A percentile compares a stretch with the other conserved stretches of the same genome.
phyloP scores from a whole-genome alignment of 2,329 filamentous ascomycete species.

The Aotearoamyces nothofagi region DNA sequence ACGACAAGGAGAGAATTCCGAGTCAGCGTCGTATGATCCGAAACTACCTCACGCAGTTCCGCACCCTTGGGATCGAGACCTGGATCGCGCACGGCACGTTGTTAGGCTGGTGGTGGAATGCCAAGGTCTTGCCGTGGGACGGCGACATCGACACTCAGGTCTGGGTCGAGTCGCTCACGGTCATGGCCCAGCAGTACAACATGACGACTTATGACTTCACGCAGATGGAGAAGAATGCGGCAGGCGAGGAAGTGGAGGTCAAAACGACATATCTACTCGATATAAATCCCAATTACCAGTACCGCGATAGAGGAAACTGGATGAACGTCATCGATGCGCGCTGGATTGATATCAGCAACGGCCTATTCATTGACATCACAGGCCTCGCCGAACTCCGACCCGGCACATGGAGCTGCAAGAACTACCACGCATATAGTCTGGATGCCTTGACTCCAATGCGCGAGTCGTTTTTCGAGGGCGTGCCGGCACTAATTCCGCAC shows the following conservation, averaged over 20 bases:
- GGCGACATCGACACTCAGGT: constrained; percentile 76
- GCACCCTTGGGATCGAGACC: constrained; percentile 52
- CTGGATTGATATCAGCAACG: constrained; percentile 65
- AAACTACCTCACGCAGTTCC: constrained; percentile 56
- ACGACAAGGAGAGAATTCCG: constrained; percentile 49
- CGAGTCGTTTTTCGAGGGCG: constrained; percentile 59
- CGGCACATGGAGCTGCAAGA: constrained; percentile 67
- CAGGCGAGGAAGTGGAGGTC: too few relatives aligned
- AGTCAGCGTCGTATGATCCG: constrained; percentile 55
- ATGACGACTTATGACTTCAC: constrained; percentile 19
- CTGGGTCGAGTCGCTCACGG: constrained; percentile 46
- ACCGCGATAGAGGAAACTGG: constrained; percentile 48
- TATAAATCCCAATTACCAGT: constrained; percentile 54
- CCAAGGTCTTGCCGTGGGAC: constrained; percentile 66
- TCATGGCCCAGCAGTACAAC: constrained; percentile 41
- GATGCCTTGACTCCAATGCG: constrained; percentile 66
- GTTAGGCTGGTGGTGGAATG: constrained; percentile 84
- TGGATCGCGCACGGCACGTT: constrained; percentile 80
- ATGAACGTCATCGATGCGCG: constrained; percentile 71
- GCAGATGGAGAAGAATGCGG: constrained; percentile 23
- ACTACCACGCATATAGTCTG: constrained; percentile 55
- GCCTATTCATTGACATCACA: constrained; percentile 75
- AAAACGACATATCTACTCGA: constrained; percentile 53
- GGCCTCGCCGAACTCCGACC: constrained; percentile 46
- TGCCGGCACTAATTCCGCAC: constrained; percentile 53